Evolutionary conservation across 768 basidiomycete genomes (phyloP), one percentile per base, ranked within the genome.

Genomic region (Kwoniella europaea): DNA sequence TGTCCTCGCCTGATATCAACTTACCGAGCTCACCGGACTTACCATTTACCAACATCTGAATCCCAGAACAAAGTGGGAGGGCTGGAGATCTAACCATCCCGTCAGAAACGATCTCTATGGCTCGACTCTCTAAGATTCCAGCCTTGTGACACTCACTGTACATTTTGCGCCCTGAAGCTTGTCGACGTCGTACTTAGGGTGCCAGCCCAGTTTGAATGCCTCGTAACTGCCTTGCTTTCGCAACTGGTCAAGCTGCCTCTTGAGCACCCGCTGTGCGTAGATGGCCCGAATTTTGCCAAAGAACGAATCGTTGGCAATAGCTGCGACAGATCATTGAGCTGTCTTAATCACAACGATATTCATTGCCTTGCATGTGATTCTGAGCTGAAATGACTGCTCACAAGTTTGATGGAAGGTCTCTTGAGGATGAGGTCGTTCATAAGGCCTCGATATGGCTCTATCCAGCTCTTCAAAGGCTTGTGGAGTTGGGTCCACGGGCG

Each of bases 21-120:
- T 35, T 35, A 1, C 35, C 35, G 6, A 20, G 53, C 52, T 5
- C 52, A 13, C 10, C 2, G 22, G 16, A 18, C 53, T 62, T 55
- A 75, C 76, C 76, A 77, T 63, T 77, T 77, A 15, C 76, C 76
- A 10, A 77, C 72, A 62, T 77, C 76, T 1, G 71, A 73, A n/a
- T 75, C 76, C 76, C 76, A 77, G 58, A 75, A 73, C 13, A 77
- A 52, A 2, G 71, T 65, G 16, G 76, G 76, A 12, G 76, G 76
- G 6, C 46, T 50, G 10, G 2, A 16, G 18, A 50, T 16, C 46
- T 50, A 18, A 1, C 18, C 3, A 50, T 50, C 13, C 18, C 2
- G 46, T 50, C 46, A 50, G 46, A 15, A 46, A 35, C 35, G 35
- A 35, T 6, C 3, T 4, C 5, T 6, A 29, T 6, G 29, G 29